phyloP scores from a whole-genome alignment of 2,329 filamentous ascomycete species.

The Xylariaceae sp. region DNA sequence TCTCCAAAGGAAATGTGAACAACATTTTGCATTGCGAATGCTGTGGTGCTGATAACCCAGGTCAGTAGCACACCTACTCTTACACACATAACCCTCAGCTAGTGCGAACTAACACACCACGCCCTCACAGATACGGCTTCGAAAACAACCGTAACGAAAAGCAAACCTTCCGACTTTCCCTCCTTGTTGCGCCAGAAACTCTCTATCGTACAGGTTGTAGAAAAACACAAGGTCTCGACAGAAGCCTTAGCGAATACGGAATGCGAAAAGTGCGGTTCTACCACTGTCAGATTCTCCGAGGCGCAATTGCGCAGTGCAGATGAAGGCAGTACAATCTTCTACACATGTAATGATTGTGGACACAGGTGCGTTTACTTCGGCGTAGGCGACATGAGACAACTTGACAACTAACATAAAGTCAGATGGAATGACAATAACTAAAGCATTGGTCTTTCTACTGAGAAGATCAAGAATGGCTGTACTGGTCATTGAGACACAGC shows the following conservation, averaged over 20 bases:
- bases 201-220: conserved; percentile 80
- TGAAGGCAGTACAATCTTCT: conserved; percentile 91
- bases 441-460: conserved; percentile 16
- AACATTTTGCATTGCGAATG: conserved; percentile 77
- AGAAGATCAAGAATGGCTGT: background rate
- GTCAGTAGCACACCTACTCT: no score
- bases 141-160: conserved; percentile 73
- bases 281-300: conserved; percentile 79
- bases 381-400: background rate
- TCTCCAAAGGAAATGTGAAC: conserved; percentile 71
- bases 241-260: conserved; percentile 62
- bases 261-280: conserved; percentile 76
- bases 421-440: conserved; percentile 51
- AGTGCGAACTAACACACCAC: no score
- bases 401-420: conserved; percentile 10
- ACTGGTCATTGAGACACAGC: no score
- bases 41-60: conserved; percentile 81
- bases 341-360: conserved; percentile 74
- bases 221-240: conserved; percentile 71
- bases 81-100: no score
- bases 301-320: conserved; percentile 88
- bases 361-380: conserved; percentile 60
- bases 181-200: conserved; percentile 82
- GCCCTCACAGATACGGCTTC: conserved; percentile 61
- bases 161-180: conserved; percentile 87